Conservation (phyloP, 805 yeast genomes). For the Saccharomycopsis amapae region DNA sequence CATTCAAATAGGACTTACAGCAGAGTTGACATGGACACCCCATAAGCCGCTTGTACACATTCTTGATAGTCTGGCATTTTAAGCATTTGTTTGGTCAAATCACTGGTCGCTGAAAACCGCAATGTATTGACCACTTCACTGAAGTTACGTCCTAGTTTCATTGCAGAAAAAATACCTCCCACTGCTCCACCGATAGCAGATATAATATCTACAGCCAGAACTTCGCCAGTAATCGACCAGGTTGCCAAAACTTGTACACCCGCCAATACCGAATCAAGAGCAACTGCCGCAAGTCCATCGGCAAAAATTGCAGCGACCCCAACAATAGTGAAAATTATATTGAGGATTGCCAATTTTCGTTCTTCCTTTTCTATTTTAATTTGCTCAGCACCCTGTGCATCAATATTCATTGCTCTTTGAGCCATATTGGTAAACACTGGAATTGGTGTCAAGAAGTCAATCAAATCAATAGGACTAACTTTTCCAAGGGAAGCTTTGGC, state of each 20-base stretch:
- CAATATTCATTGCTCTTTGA: constrained; percentile 5
- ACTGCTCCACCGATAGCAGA: too few species aligned
- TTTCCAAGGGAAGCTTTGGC: constrained; percentile 5
- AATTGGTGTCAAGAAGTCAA: constrained; percentile 12
- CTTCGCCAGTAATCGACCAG: not conserved
- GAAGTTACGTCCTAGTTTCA: too few species aligned
- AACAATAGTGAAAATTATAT: constrained; percentile 10
- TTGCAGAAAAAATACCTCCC: too few species aligned
- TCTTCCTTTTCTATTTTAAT: constrained; percentile 4
- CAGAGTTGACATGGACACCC: too few species aligned
- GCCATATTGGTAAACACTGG: constrained; percentile 2
- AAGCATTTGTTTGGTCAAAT: too few species aligned
- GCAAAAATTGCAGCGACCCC: constrained; percentile 12
- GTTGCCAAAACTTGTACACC: not conserved
- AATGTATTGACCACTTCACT: too few species aligned
- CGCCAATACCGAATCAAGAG: not conserved
- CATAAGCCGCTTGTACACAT: too few species aligned
- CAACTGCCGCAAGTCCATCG: constrained; percentile 6
- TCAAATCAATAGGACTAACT: constrained; percentile 9
- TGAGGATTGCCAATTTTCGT: constrained; percentile 8
- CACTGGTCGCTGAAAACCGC: too few species aligned
- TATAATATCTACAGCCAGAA: too few species aligned
- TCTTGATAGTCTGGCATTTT: too few species aligned
- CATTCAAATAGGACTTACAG: too few species aligned
- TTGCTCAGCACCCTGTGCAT: constrained; percentile 5